Percentiles rank a stretch among this genome's conserved stretches.
These are phyloP conservation scores for Protea cynaroides DNA, from an alignment of 164 flowering plant genomes.

Conservation along the genomic window DNA sequence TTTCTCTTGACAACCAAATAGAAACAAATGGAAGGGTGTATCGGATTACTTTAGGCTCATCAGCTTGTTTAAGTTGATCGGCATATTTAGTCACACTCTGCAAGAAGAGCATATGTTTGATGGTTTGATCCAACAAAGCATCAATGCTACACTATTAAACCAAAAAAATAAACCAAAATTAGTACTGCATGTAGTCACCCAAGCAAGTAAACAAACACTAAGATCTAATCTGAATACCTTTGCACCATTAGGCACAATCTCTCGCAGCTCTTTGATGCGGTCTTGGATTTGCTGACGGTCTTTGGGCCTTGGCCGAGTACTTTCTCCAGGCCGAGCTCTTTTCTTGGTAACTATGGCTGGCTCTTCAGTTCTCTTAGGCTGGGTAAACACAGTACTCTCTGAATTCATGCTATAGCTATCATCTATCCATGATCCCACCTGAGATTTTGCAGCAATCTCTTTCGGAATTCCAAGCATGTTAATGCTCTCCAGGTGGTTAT, in stretches of 20 bases:
- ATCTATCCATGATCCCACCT: constrained; percentile 50
- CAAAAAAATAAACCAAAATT: constrained; percentile 7
- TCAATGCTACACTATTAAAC: constrained; percentile 79
- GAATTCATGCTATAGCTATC: constrained; percentile 47
- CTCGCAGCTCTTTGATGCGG: constrained; percentile 69
- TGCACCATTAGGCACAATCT: constrained; percentile 66
- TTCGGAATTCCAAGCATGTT: constrained; percentile 20
- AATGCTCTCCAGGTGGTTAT: constrained; percentile 15
- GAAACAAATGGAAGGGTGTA: neutral
- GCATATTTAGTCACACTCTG: constrained; percentile 64
- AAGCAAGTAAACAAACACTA: constrained; percentile 1
- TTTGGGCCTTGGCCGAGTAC: constrained; percentile 77
- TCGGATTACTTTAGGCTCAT: constrained; percentile 54
- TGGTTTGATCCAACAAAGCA: constrained; percentile 65
- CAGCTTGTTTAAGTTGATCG: constrained; percentile 52
- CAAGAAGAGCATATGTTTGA: constrained; percentile 78
- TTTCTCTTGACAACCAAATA: neutral
- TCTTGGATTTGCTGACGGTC: constrained; percentile 88
- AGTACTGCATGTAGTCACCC: neutral
- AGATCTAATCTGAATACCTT: constrained; percentile 44
- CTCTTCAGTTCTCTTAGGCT: constrained; percentile 38
- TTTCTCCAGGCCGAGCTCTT: constrained; percentile 81
- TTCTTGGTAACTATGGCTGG: constrained; percentile 46
- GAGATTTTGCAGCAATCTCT: constrained; percentile 36
- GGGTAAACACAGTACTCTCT: constrained; percentile 21